Evolutionary conservation across 1,284 basidiomycete genomes (phyloP), one percentile per base, ranked within the genome.

Genomic region (Somion occarium): DNA sequence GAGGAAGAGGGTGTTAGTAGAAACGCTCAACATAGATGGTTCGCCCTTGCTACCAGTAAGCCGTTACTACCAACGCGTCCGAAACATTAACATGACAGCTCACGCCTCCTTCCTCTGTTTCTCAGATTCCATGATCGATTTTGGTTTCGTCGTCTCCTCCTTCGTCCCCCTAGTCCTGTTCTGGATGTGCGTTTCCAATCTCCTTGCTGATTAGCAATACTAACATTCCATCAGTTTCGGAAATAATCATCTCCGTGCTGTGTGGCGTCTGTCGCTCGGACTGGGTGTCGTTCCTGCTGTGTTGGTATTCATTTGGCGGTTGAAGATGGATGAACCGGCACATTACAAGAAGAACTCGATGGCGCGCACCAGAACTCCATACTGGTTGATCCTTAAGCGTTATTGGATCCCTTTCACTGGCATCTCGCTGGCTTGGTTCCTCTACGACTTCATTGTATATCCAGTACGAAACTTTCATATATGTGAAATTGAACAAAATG

Each of bases 241-340:
- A 34, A 69, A 83, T 51, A 66, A 89, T 56, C 91, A 94, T 63
- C 80, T 95, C 25, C 80, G 88, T 22, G 86, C 85, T 3, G 88
- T 91, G 3, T 96, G 92, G 94, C 86, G 95, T 49, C 66, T 93
- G 37, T 89, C 91, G 3, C 79, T 98, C 25, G 93, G 91, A n/a
- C 75, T 98, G 11, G 95, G 94, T 41, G 73, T 87, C 38, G 67
- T 97, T 48, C 92, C 93, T 22, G 93, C 94, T 3, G 59, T 85
- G 5, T 73, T 82, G 1, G 88, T 96, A 38, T 82, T 96, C 62
- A 63, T 93, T 49, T 97, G 93, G 89, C 91, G 95, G 57, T 64
- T 91, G 52, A 79, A 75, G 53, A 95, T 97, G 88, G 73, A 82
- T 26, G 91, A 97, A 59, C 88, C 92, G 0, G 74, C 74, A 9